Conservation (phyloP, 352 stramenopile species). For the Pythium monospermum region DNA sequence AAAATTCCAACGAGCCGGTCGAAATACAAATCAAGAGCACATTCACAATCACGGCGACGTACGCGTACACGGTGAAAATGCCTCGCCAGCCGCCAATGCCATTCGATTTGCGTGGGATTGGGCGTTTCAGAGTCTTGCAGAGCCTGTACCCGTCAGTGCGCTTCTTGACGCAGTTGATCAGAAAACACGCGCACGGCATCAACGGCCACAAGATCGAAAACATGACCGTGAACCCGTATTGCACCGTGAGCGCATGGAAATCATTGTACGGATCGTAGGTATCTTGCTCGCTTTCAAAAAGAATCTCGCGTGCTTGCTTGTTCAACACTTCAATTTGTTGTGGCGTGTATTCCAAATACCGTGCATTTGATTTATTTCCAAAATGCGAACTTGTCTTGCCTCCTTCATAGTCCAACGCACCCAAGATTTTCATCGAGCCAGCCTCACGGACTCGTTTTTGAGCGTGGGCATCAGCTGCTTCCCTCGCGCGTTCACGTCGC, state of each 20-base stretch:
- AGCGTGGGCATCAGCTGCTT: slow-evolving; percentile 47
- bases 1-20: slow-evolving; percentile 35
- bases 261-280: slow-evolving; percentile 49
- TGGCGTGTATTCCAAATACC: slow-evolving; percentile 27
- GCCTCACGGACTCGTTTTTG: slow-evolving; percentile 65
- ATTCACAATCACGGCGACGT: slow-evolving; percentile 35
- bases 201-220: slow-evolving; percentile 42
- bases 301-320: slow-evolving; percentile 31
- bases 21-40: slow-evolving; percentile 35
- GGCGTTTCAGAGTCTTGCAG: slow-evolving; percentile 35
- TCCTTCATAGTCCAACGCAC: slow-evolving; percentile 73
- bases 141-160: slow-evolving; percentile 34
- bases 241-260: slow-evolving; percentile 33
- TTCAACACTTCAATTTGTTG: slow-evolving; percentile 29
- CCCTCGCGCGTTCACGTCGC: slow-evolving; percentile 53
- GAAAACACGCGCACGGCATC: slow-evolving; percentile 36
- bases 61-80: slow-evolving; percentile 31
- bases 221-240: slow-evolving; percentile 45
- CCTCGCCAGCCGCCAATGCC: slow-evolving; percentile 36
- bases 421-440: slow-evolving; percentile 78
- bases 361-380: slow-evolving; percentile 37
- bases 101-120: slow-evolving; percentile 35
- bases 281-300: slow-evolving; percentile 39
- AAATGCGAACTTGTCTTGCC: slow-evolving; percentile 68
- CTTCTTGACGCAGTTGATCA: slow-evolving; percentile 38